A percentile compares a stretch with the other conserved stretches of the same genome.
phyloP scores from a whole-genome alignment of 2,329 filamentous ascomycete species.

The Ophiostoma quercus region DNA sequence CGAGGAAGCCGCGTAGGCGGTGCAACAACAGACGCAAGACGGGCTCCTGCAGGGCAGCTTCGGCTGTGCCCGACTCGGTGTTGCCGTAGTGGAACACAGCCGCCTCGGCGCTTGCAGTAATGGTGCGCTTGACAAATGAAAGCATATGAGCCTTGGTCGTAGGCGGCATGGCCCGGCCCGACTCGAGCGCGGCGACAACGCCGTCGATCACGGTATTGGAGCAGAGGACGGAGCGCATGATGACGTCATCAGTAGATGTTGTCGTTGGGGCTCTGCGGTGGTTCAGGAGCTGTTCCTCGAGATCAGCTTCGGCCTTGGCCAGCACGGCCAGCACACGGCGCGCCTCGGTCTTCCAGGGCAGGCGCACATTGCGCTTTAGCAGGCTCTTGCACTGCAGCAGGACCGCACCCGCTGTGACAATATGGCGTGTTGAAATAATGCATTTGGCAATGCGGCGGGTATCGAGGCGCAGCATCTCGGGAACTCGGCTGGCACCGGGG shows the following conservation, averaged over 20 bases:
- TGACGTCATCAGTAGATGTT: neutral
- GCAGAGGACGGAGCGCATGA: neutral
- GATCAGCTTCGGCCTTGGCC: constrained; percentile 42
- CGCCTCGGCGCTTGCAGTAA: constrained; percentile 47
- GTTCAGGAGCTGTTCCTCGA: constrained; percentile 27
- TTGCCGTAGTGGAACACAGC: constrained; percentile 28
- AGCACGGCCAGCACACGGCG: constrained; percentile 65
- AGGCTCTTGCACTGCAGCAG: constrained; percentile 77
- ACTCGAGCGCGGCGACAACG: constrained; percentile 58
- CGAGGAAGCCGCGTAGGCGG: constrained; percentile 61
- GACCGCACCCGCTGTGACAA: constrained; percentile 69
- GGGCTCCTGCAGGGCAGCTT: constrained; percentile 47
- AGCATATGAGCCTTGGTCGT: constrained; percentile 56
- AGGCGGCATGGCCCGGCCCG: constrained; percentile 59
- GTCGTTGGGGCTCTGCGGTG: too few relatives aligned
- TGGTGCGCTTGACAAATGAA: constrained; percentile 53
- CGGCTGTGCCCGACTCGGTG: constrained; percentile 28
- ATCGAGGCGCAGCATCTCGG: constrained; percentile 71
- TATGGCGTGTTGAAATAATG: constrained; percentile 54
- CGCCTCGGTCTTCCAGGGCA: constrained; percentile 71
- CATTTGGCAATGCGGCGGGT: constrained; percentile 54
- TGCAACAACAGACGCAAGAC: constrained; percentile 63
- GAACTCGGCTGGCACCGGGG: constrained; percentile 46
- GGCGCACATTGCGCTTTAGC: constrained; percentile 72
- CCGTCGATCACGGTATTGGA: constrained; percentile 49